phyloP scores from a whole-genome alignment of 176 grass and related monocot genomes.

The Cenchrus purpureus region DNA sequence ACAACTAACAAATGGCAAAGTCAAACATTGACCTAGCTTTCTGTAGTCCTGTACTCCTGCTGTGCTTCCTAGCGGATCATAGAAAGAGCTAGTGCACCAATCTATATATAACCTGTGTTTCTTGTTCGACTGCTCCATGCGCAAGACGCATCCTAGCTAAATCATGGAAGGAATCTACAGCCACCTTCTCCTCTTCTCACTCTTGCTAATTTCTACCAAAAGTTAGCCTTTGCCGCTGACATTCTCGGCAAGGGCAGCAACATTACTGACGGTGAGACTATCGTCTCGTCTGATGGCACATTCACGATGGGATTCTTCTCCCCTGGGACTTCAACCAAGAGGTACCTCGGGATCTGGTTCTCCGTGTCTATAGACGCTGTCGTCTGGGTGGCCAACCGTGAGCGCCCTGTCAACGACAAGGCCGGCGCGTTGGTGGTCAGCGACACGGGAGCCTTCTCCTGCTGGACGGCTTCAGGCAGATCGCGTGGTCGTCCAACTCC shows the following conservation, averaged over 20 bases:
- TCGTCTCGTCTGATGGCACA: slow-evolving; percentile 27
- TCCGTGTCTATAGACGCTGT: not conserved
- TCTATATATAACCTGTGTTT: too few species aligned
- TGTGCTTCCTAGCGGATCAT: too few species aligned
- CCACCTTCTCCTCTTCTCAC: not conserved
- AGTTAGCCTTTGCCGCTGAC: not conserved
- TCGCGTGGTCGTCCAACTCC: slow-evolving; percentile 14
- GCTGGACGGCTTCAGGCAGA: not conserved
- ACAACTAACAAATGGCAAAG: too few species aligned
- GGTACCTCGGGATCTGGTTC: slow-evolving; percentile 47
- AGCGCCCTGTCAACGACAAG: not conserved
- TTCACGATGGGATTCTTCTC: slow-evolving; percentile 53
- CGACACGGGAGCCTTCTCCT: not conserved
- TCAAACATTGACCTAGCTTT: too few species aligned
- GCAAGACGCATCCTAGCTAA: too few species aligned
- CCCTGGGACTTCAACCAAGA: not conserved
- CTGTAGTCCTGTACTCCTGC: too few species aligned
- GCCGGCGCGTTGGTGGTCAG: not conserved
- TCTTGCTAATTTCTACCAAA: not conserved
- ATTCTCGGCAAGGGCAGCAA: not conserved
- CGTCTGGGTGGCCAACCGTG: slow-evolving; percentile 49
- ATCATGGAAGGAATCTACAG: not conserved
- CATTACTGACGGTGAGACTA: slow-evolving; percentile 8
- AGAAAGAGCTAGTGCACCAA: too few species aligned
- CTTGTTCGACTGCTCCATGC: too few species aligned